These are phyloP conservation scores for Bacidia gigantensis DNA, from an alignment of 495 filamentous ascomycete species.

Conservation along the genomic window DNA sequence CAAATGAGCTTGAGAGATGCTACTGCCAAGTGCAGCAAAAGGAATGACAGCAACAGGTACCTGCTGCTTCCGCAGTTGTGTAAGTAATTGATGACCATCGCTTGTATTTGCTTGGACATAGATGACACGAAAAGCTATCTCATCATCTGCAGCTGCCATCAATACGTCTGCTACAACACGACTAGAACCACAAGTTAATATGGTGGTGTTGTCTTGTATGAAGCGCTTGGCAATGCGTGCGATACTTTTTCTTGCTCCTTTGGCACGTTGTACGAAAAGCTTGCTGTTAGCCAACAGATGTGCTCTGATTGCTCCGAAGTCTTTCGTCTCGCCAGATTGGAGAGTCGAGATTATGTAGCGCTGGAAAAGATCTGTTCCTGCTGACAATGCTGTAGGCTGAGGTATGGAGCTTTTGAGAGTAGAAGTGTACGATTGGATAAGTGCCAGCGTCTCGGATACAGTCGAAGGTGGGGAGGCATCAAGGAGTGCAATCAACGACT, in stretches of 20 bases:
- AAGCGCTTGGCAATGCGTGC: constrained; percentile 64
- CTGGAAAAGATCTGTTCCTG: constrained; percentile 92
- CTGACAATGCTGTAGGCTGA: constrained; percentile 79
- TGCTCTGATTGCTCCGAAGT: constrained; percentile 69
- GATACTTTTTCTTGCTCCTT: constrained; percentile 68
- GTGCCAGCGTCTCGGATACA: constrained; percentile 81
- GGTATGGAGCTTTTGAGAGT: constrained; percentile 60
- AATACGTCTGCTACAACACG: constrained; percentile 70
- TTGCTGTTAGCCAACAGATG: constrained; percentile 74
- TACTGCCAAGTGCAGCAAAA: constrained; percentile 67
- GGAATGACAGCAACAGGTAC: constrained; percentile 76
- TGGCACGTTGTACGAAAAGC: constrained; percentile 77
- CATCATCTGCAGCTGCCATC: constrained; percentile 53
- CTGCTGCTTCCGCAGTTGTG: constrained; percentile 53
- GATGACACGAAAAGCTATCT: constrained; percentile 68
- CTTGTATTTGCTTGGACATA: constrained; percentile 42
- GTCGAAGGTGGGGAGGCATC: constrained; percentile 63
- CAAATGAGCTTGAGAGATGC: constrained; percentile 66
- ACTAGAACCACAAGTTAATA: constrained; percentile 79
- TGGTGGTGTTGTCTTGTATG: constrained; percentile 57
- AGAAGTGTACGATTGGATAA: constrained; percentile 59
- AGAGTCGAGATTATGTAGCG: constrained; percentile 71
- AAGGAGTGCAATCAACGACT: constrained; percentile 75
- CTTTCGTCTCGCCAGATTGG: constrained; percentile 34
- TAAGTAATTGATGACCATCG: constrained; percentile 27